Conservation (phyloP, 306 rosid species). For the Rubus idaeus region DNA sequence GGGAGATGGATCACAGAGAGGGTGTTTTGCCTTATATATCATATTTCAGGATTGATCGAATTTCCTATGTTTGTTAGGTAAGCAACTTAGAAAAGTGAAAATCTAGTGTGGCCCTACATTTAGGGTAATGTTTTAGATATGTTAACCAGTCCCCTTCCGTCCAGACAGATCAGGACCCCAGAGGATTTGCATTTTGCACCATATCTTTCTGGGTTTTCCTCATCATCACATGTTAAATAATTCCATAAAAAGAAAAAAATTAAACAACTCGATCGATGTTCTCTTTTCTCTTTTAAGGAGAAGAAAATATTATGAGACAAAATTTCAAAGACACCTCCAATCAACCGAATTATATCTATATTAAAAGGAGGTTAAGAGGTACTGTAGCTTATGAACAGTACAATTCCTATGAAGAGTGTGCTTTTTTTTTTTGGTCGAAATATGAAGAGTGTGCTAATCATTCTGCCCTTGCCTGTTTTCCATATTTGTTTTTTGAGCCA, state of each 20-base stretch:
- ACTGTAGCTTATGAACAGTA: too few relatives aligned
- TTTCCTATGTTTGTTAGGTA: background rate
- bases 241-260: background rate
- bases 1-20: background rate
- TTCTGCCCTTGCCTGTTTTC: too few relatives aligned
- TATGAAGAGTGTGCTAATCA: too few relatives aligned
- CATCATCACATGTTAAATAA: background rate
- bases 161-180: slow-evolving; percentile 27
- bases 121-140: background rate
- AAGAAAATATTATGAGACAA: background rate
- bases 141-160: slow-evolving; percentile 29
- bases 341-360: too few relatives aligned
- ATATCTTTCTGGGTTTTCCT: slow-evolving; percentile 6
- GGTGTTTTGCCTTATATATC: background rate
- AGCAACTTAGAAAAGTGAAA: background rate
- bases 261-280: background rate
- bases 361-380: too few relatives aligned
- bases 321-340: background rate
- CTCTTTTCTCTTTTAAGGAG: background rate
- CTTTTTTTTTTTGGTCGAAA: too few relatives aligned
- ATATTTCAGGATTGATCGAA: background rate
- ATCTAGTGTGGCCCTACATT: slow-evolving; percentile 6
- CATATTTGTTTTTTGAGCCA: too few relatives aligned
- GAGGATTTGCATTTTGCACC: slow-evolving; percentile 3
- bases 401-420: too few relatives aligned